phyloP scores from a whole-genome alignment of 1,284 basidiomycete genomes.

The Sanghuangporus baumii region DNA sequence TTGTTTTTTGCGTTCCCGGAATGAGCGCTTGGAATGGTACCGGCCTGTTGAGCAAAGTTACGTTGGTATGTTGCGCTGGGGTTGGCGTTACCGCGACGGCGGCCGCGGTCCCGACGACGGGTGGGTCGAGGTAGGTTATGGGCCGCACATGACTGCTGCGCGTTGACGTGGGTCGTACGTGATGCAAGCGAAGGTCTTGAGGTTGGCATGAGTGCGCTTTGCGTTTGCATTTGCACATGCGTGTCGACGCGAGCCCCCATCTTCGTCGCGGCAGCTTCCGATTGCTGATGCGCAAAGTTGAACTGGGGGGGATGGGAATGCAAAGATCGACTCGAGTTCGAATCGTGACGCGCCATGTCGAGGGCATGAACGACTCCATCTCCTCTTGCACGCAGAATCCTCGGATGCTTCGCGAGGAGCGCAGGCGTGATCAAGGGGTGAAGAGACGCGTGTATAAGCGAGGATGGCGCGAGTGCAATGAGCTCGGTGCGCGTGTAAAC shows the following conservation, averaged over 20 bases:
- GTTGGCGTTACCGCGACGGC: not conserved
- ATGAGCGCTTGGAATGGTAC: not conserved
- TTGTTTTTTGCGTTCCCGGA: not conserved
- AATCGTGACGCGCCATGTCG: constrained; percentile 6
- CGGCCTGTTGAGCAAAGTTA: not conserved
- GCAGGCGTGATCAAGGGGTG: constrained; percentile 8
- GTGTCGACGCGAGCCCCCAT: not conserved
- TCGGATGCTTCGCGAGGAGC: constrained; percentile 9
- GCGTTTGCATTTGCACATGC: not conserved
- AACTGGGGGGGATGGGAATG: not conserved
- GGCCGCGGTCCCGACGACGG: no score
- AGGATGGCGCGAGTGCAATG: constrained; percentile 19
- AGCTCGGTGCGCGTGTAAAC: constrained; percentile 18
- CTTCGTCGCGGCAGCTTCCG: no score
- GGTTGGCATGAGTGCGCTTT: not conserved
- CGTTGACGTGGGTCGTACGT: not conserved
- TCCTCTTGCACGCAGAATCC: constrained; percentile 7
- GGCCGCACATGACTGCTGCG: no score
- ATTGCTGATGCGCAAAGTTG: not conserved
- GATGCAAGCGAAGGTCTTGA: not conserved
- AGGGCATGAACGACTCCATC: constrained; percentile 11
- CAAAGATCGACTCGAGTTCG: not conserved
- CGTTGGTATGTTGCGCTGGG: not conserved
- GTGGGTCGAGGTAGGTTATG: no score
- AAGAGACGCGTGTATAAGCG: constrained; percentile 10